These are phyloP conservation scores for Claviceps africana DNA, from an alignment of 2,329 filamentous ascomycete genomes.

Conservation along the genomic window DNA sequence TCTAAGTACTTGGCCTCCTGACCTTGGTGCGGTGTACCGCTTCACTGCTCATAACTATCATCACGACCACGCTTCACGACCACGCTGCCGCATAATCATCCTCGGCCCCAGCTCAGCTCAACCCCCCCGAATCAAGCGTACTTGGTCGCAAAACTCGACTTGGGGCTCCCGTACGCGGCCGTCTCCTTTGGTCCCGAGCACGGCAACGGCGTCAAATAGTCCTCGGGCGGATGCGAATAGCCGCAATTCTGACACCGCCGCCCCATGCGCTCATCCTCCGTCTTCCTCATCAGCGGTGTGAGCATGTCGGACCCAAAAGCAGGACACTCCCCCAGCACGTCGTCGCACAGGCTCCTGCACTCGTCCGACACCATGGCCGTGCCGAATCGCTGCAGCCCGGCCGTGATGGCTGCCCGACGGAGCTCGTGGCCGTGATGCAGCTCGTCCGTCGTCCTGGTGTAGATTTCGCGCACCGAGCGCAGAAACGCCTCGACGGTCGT, in stretches of 20 bases:
- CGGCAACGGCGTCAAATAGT: not conserved
- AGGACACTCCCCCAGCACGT: not conserved
- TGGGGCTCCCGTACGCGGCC: not conserved
- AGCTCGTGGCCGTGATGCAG: not conserved
- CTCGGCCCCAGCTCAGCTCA: not conserved
- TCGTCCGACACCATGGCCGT: not conserved
- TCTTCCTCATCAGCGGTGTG: constrained; percentile 1
- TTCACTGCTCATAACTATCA: not conserved
- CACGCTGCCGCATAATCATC: not conserved
- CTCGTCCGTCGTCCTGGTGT: not conserved
- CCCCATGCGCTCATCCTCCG: not conserved
- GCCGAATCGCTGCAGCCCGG: not conserved
- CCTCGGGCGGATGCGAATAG: not conserved
- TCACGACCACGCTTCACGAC: not conserved
- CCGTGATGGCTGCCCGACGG: not conserved
- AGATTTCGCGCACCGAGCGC: not conserved
- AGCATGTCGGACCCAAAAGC: not conserved
- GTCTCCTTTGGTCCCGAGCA: not conserved
- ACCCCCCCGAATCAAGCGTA: not conserved
- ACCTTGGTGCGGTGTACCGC: not conserved
- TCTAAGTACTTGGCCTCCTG: no score
- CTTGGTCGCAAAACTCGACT: not conserved
- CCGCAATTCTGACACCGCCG: not conserved
- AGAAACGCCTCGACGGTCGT: not conserved
- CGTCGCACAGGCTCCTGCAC: not conserved